Percentiles rank a stretch among this genome's conserved stretches.
phyloP scores from a whole-genome alignment of 2,329 filamentous ascomycete species.

The Sclerotiophoma versabilis region DNA sequence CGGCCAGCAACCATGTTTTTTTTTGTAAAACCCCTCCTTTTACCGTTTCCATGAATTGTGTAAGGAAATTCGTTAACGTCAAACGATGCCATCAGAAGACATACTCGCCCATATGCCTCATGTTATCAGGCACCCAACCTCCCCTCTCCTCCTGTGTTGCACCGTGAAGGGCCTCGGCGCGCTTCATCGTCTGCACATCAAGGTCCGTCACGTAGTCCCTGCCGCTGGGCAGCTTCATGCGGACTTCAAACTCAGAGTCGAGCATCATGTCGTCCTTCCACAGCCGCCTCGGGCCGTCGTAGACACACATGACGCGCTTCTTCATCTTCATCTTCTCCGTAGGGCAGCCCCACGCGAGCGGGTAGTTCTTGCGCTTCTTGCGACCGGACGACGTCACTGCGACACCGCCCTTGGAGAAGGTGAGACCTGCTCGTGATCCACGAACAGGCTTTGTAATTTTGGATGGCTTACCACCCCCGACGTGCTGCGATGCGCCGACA shows the following conservation, averaged over 20 bases:
- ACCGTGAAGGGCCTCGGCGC: slow-evolving; percentile 82
- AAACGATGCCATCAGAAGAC: slow-evolving; percentile 7
- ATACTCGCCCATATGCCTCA: slow-evolving; percentile 37
- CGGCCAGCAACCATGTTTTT: slow-evolving; percentile 21
- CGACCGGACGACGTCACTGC: slow-evolving; percentile 66
- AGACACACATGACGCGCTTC: slow-evolving; percentile 93
- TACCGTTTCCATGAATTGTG: slow-evolving; percentile 7
- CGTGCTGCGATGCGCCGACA: slow-evolving; percentile 48
- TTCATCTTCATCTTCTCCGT: slow-evolving; percentile 97
- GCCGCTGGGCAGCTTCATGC: slow-evolving; percentile 71
- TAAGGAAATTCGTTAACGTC: slow-evolving; percentile 10
- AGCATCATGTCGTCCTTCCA: slow-evolving; percentile 99
- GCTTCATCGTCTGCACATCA: slow-evolving; percentile 86
- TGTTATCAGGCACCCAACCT: slow-evolving; percentile 78
- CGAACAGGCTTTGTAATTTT: slow-evolving; percentile 51
- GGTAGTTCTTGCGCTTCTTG: slow-evolving; percentile 93
- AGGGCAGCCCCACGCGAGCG: slow-evolving; percentile 90
- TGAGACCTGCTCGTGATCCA: slow-evolving; percentile 66
- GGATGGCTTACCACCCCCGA: slow-evolving; percentile 42
- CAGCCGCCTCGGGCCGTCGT: slow-evolving; percentile 83
- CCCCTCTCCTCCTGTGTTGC: slow-evolving; percentile 89
- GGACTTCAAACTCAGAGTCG: slow-evolving; percentile 91
- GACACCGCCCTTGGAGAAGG: slow-evolving; percentile 78
- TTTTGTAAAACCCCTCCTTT: slow-evolving; percentile 14
- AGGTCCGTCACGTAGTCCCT: slow-evolving; percentile 91